phyloP scores from a whole-genome alignment of 306 rosid genomes.

The Rosa lucieae region DNA sequence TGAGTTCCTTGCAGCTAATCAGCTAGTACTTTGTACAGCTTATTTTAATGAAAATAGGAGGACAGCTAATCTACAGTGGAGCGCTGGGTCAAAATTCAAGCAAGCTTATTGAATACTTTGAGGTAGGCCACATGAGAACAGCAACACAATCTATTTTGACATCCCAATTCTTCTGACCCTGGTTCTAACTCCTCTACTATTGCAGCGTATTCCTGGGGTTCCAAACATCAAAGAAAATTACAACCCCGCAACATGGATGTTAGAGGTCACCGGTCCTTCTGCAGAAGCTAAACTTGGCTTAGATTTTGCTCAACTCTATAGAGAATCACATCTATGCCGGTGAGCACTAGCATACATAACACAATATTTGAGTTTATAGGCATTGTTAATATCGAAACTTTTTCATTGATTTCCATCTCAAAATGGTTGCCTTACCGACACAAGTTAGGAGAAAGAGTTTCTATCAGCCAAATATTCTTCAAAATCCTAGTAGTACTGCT shows the following conservation, averaged over 20 bases:
- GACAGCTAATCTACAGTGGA: constrained; percentile 46
- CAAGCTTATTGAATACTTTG: constrained; percentile 45
- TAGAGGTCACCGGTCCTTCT: neutral
- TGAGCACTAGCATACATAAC: neutral
- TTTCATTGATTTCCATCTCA: neutral
- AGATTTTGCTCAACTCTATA: constrained; percentile 28
- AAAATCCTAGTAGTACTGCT: neutral
- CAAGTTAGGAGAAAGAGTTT: neutral
- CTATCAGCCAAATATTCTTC: neutral
- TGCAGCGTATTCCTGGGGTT: constrained; percentile 27
- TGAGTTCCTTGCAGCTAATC: too few species aligned
- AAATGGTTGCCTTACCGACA: neutral
- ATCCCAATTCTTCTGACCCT: neutral
- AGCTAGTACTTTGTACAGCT: too few species aligned
- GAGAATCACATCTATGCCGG: constrained; percentile 22
- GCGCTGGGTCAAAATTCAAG: constrained; percentile 47
- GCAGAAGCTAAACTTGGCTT: constrained; percentile 23
- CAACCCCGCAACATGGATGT: constrained; percentile 44
- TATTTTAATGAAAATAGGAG: constrained; percentile 26
- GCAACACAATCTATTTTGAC: neutral
- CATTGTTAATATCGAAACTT: too few species aligned
- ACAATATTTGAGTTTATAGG: too few species aligned
- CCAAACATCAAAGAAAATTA: constrained; percentile 37
- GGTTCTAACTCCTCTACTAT: neutral
- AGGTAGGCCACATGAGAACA: constrained; percentile 25